Conservation (phyloP, 345 rosid genomes). For the Citrus cavaleriei region DNA sequence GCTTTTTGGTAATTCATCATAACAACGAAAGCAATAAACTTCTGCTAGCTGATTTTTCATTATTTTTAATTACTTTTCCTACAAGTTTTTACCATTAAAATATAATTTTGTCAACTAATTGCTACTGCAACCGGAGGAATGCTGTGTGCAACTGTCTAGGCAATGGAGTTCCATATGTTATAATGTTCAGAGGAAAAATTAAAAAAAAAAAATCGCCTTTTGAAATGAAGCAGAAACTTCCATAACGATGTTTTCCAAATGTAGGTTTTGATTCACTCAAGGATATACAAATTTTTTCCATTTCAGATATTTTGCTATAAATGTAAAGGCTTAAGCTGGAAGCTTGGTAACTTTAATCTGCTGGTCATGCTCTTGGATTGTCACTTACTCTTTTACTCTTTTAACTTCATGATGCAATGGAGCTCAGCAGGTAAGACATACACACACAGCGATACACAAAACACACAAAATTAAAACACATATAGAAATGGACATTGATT, state of each 20-base stretch:
- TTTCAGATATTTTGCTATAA: constrained; percentile 14
- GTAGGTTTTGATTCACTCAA: not conserved
- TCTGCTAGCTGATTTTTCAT: too few relatives aligned
- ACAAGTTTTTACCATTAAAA: not conserved
- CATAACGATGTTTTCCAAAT: not conserved
- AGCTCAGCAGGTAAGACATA: constrained; percentile 39
- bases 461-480: not conserved
- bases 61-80: not conserved
- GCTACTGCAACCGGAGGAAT: not conserved
- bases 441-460: too few relatives aligned
- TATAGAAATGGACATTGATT: too few relatives aligned
- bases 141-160: not conserved
- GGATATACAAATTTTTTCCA: not conserved
- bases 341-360: constrained; percentile 12
- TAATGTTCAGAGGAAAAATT: constrained; percentile 8
- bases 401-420: constrained; percentile 41
- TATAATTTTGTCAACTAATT: not conserved
- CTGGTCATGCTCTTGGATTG: constrained; percentile 25
- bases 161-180: constrained; percentile 8
- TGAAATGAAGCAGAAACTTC: not conserved
- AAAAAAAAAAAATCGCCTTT: not conserved
- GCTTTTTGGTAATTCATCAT: not conserved
- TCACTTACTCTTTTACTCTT: constrained; percentile 32
- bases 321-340: constrained; percentile 14
- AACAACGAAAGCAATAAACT: too few relatives aligned